phyloP scores from a whole-genome alignment of 1,284 basidiomycete species.

The Jaminaea rosea region DNA sequence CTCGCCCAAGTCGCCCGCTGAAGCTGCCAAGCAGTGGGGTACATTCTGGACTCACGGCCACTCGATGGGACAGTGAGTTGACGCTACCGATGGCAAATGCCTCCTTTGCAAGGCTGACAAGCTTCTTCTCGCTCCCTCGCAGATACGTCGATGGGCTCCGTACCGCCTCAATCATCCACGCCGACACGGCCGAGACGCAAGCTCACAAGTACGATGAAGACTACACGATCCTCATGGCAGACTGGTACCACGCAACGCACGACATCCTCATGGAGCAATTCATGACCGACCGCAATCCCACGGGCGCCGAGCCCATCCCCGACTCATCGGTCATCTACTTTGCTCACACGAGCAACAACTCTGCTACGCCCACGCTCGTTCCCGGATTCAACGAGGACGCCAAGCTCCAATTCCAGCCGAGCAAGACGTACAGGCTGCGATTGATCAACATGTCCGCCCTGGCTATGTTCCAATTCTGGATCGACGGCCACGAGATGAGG shows the following conservation, averaged over 20 bases:
- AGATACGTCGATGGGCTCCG: constrained; percentile 61
- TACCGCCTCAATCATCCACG: constrained; percentile 67
- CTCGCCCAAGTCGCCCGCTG: constrained; percentile 56
- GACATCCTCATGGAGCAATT: constrained; percentile 51
- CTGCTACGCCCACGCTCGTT: constrained; percentile 12
- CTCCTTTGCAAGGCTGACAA: no score
- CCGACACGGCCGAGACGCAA: constrained; percentile 11
- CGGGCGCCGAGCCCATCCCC: constrained; percentile 48
- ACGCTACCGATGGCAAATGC: no score
- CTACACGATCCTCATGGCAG: constrained; percentile 70
- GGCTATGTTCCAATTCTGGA: constrained; percentile 50
- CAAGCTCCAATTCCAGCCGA: constrained; percentile 60
- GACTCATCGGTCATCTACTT: constrained; percentile 79
- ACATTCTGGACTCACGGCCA: constrained; percentile 63
- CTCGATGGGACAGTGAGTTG: no score
- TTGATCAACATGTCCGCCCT: constrained; percentile 64
- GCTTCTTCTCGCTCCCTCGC: no score
- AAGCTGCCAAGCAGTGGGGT: constrained; percentile 52
- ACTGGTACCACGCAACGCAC: constrained; percentile 55
- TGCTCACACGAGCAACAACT: constrained; percentile 55
- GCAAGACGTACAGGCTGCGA: constrained; percentile 61
- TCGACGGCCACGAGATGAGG: constrained; percentile 79
- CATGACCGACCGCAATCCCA: constrained; percentile 55
- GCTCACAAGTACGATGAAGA: constrained; percentile 75
- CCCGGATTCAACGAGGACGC: constrained; percentile 64